Evolutionary conservation across 495 filamentous ascomycete genomes (phyloP).

Genomic region (Talaromyces ruber): DNA sequence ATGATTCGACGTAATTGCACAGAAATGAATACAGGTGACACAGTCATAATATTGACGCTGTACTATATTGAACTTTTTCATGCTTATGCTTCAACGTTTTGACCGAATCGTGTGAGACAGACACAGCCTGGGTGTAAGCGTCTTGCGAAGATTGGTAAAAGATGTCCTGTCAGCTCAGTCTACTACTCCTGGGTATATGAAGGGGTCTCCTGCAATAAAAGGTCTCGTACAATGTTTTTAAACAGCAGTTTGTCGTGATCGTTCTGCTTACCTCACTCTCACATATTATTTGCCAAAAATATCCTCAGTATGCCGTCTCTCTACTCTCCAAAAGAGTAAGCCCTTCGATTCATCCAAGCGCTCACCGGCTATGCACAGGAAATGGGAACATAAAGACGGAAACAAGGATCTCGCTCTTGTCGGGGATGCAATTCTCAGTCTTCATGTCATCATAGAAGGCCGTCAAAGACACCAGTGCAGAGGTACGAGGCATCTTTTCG

Average conservation of each 20-base stretch:
- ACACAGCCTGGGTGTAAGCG: not conserved
- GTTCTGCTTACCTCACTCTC: not conserved
- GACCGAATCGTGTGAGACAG: too few relatives aligned
- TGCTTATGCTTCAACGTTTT: not conserved
- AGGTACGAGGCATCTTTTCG: not conserved
- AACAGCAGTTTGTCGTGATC: not conserved
- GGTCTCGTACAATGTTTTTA: not conserved
- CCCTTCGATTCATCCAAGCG: not conserved
- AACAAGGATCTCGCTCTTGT: conserved; percentile 7
- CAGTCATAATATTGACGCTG: not conserved
- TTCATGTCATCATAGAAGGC: conserved; percentile 1
- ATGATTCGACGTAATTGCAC: not conserved
- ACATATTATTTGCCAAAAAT: not conserved
- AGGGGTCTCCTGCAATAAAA: not conserved
- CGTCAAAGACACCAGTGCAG: conserved; percentile 17
- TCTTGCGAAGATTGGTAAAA: not conserved
- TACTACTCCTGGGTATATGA: not conserved
- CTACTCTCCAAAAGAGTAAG: not conserved
- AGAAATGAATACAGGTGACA: not conserved
- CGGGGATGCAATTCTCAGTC: conserved; percentile 1
- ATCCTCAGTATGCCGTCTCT: not conserved
- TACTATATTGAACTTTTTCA: not conserved
- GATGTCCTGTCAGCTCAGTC: not conserved
- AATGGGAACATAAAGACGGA: conserved; percentile 3
- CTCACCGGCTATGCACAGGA: not conserved